Evolutionary conservation across 1,284 basidiomycete genomes (phyloP).

Genomic region (Boletellus deceptivus): DNA sequence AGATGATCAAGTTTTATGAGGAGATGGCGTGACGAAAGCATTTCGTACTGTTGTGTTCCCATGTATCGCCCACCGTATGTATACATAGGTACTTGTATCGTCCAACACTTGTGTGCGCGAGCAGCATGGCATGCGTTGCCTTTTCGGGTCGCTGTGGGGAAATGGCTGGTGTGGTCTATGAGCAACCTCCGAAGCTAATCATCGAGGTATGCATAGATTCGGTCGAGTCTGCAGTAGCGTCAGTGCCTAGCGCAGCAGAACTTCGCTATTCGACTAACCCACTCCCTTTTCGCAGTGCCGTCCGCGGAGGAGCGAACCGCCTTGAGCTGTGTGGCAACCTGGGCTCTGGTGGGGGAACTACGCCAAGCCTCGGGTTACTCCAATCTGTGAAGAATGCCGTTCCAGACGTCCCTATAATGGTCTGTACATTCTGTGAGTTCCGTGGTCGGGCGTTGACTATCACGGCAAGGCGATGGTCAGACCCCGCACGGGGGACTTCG

Average conservation of each 20-base stretch:
- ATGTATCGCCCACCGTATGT: not conserved
- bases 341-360: slow-evolving; percentile 72
- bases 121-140: not conserved
- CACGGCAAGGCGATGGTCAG: slow-evolving; percentile 70
- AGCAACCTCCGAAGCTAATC: slow-evolving; percentile 25
- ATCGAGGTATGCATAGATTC: slow-evolving; percentile 83
- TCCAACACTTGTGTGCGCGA: not conserved
- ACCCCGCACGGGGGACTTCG: slow-evolving; percentile 73
- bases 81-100: no score
- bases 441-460: not conserved
- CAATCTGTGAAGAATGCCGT: slow-evolving; percentile 49
- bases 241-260: slow-evolving; percentile 27
- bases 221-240: slow-evolving; percentile 70
- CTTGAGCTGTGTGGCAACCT: slow-evolving; percentile 79
- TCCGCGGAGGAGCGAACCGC: slow-evolving; percentile 65
- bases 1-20: slow-evolving; percentile 60
- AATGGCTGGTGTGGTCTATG: slow-evolving; percentile 10
- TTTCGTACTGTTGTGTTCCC: not conserved
- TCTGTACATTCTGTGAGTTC: slow-evolving; percentile 37
- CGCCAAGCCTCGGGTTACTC: slow-evolving; percentile 71
- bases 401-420: slow-evolving; percentile 64
- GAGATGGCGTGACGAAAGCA: slow-evolving; percentile 26
- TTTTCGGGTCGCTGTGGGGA: not conserved
- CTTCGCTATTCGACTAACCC: slow-evolving; percentile 9
- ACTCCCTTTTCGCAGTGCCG: slow-evolving; percentile 47